Percentiles rank a stretch among this genome's conserved stretches.
Evolutionary conservation across 805 yeast species (phyloP).

Genomic region (Yarrowia keelungensis): DNA sequence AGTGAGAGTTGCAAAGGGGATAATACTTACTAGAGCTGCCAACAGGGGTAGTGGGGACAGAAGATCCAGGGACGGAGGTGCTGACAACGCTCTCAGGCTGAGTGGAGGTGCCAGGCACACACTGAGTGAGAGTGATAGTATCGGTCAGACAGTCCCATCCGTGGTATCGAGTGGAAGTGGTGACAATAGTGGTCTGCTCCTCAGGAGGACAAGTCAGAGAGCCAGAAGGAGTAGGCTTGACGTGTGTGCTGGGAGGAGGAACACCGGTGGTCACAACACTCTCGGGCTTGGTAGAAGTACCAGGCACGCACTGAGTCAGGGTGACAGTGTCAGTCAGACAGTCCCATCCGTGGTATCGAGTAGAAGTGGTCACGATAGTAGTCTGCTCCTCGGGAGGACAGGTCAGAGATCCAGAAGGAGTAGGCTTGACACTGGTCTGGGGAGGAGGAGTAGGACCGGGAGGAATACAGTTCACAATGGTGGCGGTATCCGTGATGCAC

Average conservation of each 20-base stretch:
- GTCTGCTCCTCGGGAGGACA: constrained; percentile 22
- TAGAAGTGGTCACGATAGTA: not conserved
- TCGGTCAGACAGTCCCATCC: constrained; percentile 10
- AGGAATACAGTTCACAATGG: not conserved
- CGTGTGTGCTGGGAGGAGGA: not conserved
- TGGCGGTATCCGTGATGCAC: not conserved
- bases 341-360: constrained; percentile 12
- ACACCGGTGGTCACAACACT: not conserved
- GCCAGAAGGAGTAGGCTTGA: not conserved
- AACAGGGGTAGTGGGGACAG: not conserved
- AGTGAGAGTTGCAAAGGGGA: too few relatives aligned
- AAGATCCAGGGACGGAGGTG: constrained; percentile 1
- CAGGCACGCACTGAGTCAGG: not conserved
- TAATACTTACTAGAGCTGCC: not conserved
- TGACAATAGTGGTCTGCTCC: constrained; percentile 1
- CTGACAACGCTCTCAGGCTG: constrained; percentile 3
- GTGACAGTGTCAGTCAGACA: constrained; percentile 18
- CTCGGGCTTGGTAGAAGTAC: constrained; percentile 5
- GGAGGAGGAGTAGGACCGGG: not conserved
- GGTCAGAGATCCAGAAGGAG: not conserved
- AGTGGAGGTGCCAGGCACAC: constrained; percentile 7
- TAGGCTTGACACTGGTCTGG: constrained; percentile 7
- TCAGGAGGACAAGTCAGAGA: constrained; percentile 19
- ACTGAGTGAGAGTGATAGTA: constrained; percentile 2
- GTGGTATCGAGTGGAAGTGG: constrained; percentile 1